Percentiles rank a stretch among this genome's conserved stretches.
Evolutionary conservation across 2,329 filamentous ascomycete species (phyloP).

Genomic region (Xylariales sp.): DNA sequence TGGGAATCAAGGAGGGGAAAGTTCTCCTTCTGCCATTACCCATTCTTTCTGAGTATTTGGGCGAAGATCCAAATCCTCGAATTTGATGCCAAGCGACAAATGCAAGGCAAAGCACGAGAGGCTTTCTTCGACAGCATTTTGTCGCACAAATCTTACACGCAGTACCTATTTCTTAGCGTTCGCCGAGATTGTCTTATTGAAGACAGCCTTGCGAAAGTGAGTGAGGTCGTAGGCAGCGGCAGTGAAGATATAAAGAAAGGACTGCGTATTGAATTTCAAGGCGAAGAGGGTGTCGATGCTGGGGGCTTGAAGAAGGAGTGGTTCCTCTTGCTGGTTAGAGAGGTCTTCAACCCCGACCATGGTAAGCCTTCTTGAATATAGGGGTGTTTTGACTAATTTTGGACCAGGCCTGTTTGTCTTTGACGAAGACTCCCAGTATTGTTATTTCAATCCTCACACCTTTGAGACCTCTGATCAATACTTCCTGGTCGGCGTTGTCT

Average conservation of each 20-base stretch:
- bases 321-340: slow-evolving; percentile 82
- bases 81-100: slow-evolving; percentile 81
- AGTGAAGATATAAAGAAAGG: slow-evolving; percentile 88
- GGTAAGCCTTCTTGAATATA: slow-evolving; percentile 55
- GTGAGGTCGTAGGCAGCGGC: slow-evolving; percentile 75
- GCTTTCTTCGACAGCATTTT: slow-evolving; percentile 89
- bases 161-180: slow-evolving; percentile 73
- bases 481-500: slow-evolving; percentile 80
- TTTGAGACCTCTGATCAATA: slow-evolving; percentile 91
- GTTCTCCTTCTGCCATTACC: slow-evolving; percentile 89
- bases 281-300: slow-evolving; percentile 87
- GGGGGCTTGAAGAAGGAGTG: slow-evolving; percentile 90
- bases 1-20: slow-evolving; percentile 74
- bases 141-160: slow-evolving; percentile 66
- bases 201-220: slow-evolving; percentile 79
- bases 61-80: slow-evolving; percentile 89
- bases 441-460: slow-evolving; percentile 88
- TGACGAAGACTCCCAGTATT: slow-evolving; percentile 84
- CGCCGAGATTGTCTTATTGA: slow-evolving; percentile 83
- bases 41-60: slow-evolving; percentile 86
- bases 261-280: slow-evolving; percentile 76
- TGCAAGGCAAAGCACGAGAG: slow-evolving; percentile 82
- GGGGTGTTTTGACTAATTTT: too few relatives aligned
- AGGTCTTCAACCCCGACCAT: slow-evolving; percentile 87
- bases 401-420: slow-evolving; percentile 94